Base-by-base conservation (phyloP, 176 grass and related monocot species). In the Hsuehochloa calcarea region DNA sequence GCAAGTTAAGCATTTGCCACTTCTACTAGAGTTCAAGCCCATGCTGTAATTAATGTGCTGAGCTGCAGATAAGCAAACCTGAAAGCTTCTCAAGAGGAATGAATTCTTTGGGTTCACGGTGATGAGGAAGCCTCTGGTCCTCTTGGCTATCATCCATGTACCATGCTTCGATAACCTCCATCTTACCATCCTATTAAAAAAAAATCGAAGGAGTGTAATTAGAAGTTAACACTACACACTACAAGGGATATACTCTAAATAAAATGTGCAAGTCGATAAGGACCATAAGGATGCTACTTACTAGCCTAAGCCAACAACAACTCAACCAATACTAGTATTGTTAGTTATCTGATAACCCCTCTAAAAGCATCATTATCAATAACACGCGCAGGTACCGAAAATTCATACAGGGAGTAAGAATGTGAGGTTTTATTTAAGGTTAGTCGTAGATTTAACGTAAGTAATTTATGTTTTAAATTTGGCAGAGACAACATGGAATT, bases 101-200 rank as follows among this genome's bases (percentile, higher is more conserved):
- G 68, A 97, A 97, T 86, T 97, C 75, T 84, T 92, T 90, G 15
- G 91, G 94, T 71, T 93, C 88, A 40, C 89, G 68, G 70, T 97
- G 89, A 89, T 93, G 94, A 78, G 94, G 87, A 86, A 93, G 87
- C 63, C 89, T 90, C 69, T 97, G 94, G 78, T 97, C 94, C 39
- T 93, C 94, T 67, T 93, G 63, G 74, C 85, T 92, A 58, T 93
- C 87, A 74, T 97, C 94, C 94, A 97, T 97, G 87, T 93, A 97
- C 94, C 94, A 97, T 41, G 91, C 89, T 84, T 87, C 82, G 51
- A 97, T 74, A 55, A 93, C 94, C 66, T 93, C 94, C 65, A 46
- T 79, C 77, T 93, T 97, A 20, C 87, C 94, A 83, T 93, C 87
- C 91, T 97, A 40, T 69, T 46, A 10, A 71, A 20, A 71, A 20